Evolutionary conservation across 1,284 basidiomycete genomes (phyloP).

Genomic region (Prillingera fragicola): DNA sequence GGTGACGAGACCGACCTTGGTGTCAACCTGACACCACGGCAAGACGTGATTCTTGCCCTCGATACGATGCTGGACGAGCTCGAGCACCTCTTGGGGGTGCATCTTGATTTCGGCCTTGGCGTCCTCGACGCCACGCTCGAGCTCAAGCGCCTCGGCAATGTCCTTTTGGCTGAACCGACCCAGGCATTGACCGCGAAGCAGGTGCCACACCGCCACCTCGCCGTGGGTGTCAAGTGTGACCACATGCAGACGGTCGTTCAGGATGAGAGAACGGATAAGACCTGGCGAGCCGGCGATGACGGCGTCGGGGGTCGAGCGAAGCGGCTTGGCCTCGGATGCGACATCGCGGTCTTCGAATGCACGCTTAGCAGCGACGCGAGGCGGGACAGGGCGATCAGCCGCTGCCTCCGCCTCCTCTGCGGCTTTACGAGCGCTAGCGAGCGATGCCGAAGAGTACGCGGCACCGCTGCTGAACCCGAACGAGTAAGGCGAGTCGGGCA

Average conservation of each 20-base stretch:
- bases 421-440: constrained; percentile 52
- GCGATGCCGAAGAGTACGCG: constrained; percentile 62
- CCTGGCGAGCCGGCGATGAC: constrained; percentile 74
- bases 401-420: constrained; percentile 2
- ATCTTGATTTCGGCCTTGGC: constrained; percentile 44
- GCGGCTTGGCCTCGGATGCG: constrained; percentile 68
- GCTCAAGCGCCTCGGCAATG: constrained; percentile 54
- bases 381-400: not conserved
- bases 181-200: constrained; percentile 69
- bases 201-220: constrained; percentile 85
- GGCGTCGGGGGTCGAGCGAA: constrained; percentile 59
- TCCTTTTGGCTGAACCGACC: constrained; percentile 66
- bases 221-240: constrained; percentile 83
- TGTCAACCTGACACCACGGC: constrained; percentile 84
- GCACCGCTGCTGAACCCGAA: constrained; percentile 34
- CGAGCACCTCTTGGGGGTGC: constrained; percentile 62
- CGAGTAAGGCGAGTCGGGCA: constrained; percentile 67
- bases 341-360: constrained; percentile 75
- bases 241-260: constrained; percentile 89
- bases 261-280: constrained; percentile 70
- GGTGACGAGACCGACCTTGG: constrained; percentile 78
- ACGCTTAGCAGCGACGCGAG: constrained; percentile 48
- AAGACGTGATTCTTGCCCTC: constrained; percentile 85
- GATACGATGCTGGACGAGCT: constrained; percentile 77
- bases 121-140: constrained; percentile 31